Base-by-base conservation (phyloP, 768 basidiomycete species). In the Termitomyces sp. region DNA sequence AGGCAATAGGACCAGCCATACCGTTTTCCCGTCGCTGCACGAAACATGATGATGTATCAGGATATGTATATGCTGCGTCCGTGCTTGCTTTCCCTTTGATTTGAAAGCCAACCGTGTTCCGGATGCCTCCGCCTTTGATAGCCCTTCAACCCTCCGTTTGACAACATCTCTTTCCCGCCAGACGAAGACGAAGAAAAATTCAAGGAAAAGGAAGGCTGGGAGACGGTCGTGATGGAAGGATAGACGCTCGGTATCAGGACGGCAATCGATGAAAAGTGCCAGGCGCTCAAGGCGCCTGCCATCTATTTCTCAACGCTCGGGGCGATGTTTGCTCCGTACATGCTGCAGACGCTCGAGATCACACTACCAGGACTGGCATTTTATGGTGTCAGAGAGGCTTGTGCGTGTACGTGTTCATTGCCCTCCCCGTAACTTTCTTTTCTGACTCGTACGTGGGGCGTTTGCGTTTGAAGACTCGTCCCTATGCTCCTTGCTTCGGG, bases 241-340 rank as follows among this genome's bases (percentile, higher is more conserved):
- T 85, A 87, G 49, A 80, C 83, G 18, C 78, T 91, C 26, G 88
- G 87, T 1, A 89, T 93, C 60, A 81, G 87, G 55, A 93, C 91
- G 3, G 84, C 88, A 0, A 84, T 94, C 63, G 91, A 93, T 65
- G 90, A 94, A 63, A 93, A 93, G 65, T 90, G 90, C 57, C 88
- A 90, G 65, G 91, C 92, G 2, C 91, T 92, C 62, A 89, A 92
- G 65, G 92, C 89, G n/a, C 77, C 93, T 7, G 83, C 92, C 14
- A 87, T 92, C 22, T 88, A 92, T 65, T 86, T 84, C 60, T 86
- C 84, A 41, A 84, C 86, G 5, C 77, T 93, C 8, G 39, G 39
- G 18, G 39, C 39, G 12, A 18, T 18, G 6, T 41, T n/a, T 7
- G 39, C 39, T 2, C 39, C n/a, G n/a, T 41, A 41, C 64, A 72